Evolutionary conservation across 441 rosid genomes (phyloP).

Genomic region (Breynia disticha): DNA sequence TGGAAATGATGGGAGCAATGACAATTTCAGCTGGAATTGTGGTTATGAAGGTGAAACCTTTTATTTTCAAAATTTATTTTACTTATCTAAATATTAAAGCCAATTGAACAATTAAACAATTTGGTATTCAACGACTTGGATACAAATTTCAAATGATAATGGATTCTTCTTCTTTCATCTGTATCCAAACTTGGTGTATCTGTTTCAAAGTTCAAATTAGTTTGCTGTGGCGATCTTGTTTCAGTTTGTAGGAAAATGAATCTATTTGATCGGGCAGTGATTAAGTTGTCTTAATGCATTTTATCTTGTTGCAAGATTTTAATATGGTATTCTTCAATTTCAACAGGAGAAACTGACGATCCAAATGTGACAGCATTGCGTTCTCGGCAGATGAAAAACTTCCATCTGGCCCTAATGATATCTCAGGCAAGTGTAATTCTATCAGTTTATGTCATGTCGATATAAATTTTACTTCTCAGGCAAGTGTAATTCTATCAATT

Average conservation of each 20-base stretch:
- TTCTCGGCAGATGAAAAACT: slow-evolving; percentile 78
- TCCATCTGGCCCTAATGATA: slow-evolving; percentile 80
- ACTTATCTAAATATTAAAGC: neutral
- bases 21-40: slow-evolving; percentile 93
- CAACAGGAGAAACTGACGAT: slow-evolving; percentile 31
- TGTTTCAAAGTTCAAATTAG: too few relatives aligned
- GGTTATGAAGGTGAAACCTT: slow-evolving; percentile 58
- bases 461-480: slow-evolving; percentile 17
- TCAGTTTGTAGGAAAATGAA: too few relatives aligned
- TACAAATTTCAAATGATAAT: too few relatives aligned
- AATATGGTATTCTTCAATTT: slow-evolving; percentile 4
- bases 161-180: too few relatives aligned
- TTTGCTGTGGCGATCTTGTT: too few relatives aligned
- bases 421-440: slow-evolving; percentile 51
- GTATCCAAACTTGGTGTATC: too few relatives aligned
- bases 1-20: slow-evolving; percentile 92
- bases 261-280: neutral
- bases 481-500: slow-evolving; percentile 14
- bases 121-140: too few relatives aligned
- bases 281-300: neutral
- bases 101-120: neutral
- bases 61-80: neutral
- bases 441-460: neutral
- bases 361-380: slow-evolving; percentile 60
- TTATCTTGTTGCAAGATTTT: neutral